These are phyloP conservation scores for Phaffomyces antillensis DNA, from an alignment of 805 yeast species.

Conservation along the genomic window DNA sequence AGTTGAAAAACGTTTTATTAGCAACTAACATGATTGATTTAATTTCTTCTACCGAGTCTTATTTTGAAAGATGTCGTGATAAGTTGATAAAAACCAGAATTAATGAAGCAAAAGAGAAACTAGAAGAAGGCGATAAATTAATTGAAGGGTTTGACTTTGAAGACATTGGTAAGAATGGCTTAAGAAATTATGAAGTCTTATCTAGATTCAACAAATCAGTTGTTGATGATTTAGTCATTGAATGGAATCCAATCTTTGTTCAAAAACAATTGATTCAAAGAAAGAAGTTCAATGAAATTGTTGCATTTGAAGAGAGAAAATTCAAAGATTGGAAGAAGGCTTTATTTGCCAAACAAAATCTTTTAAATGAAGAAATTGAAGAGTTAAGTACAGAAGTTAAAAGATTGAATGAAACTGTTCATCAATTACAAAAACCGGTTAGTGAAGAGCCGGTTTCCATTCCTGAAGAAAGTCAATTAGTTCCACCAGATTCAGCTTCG, in stretches of 20 bases:
- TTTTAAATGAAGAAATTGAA: slow-evolving; percentile 49
- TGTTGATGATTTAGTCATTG: slow-evolving; percentile 34
- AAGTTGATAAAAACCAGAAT: slow-evolving; percentile 46
- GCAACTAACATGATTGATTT: slow-evolving; percentile 72
- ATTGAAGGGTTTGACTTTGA: slow-evolving; percentile 19
- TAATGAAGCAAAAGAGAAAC: slow-evolving; percentile 18
- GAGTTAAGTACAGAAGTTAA: slow-evolving; percentile 16
- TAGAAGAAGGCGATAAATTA: slow-evolving; percentile 4
- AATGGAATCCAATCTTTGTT: slow-evolving; percentile 40
- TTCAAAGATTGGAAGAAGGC: slow-evolving; percentile 59
- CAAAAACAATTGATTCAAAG: slow-evolving; percentile 38
- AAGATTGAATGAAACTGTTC: slow-evolving; percentile 4
- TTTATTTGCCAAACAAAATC: slow-evolving; percentile 46
- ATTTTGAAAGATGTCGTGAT: slow-evolving; percentile 64
- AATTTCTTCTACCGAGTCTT: slow-evolving; percentile 63
- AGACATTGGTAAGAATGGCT: slow-evolving; percentile 23
- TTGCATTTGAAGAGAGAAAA: slow-evolving; percentile 43
- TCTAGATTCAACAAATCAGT: slow-evolving; percentile 28
- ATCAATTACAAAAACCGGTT: slow-evolving; percentile 1
- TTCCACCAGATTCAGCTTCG: slow-evolving; percentile 1
- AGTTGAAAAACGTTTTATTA: slow-evolving; percentile 58
- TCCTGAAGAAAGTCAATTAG: neutral
- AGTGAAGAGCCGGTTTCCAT: neutral
- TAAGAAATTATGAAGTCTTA: slow-evolving; percentile 33
- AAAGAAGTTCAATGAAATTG: slow-evolving; percentile 35